Base-by-base conservation (phyloP, 2,329 filamentous ascomycete species). In the Penicillium frequentans region DNA sequence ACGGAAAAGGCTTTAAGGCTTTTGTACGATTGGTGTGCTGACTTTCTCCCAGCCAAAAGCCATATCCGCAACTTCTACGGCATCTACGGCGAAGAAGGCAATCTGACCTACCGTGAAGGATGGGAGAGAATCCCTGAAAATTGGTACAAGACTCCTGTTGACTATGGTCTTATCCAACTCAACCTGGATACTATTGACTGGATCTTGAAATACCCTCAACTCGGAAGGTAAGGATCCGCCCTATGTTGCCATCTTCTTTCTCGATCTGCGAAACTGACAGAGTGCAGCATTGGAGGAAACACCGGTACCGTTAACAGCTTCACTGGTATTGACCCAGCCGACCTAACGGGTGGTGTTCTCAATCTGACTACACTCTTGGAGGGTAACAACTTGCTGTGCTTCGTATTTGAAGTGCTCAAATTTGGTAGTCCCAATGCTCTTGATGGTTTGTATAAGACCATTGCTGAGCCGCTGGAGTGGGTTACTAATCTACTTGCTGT, bases 41-140 rank as follows among this genome's bases (percentile, higher is more conserved):
- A 63, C 61, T 26, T 23, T 52, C 19, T 31, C 44, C 19, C 60
- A 79, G 69, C 68, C 57, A 73, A 77, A 72, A 65, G 74, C 1
- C 71, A 72, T 1, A 70, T 84, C 51, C 75, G 74, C 52, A 76
- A 70, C 59, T 83, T 84, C 68, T 83, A 75, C 58, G 79, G 69
- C 11, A 75, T 84, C 14, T 73, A 76, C 11, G 74, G 75, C 23
- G 70, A 73, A 5, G 70, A 78, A 7, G 75, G 73, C 9, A 71
- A 74, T 42, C 64, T 80, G 39, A 73, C 72, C 4, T 78, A 82
- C 60, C 76, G 75, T 9, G 64, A 73, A 24, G 82, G 82, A n/a
- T 77, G 77, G 63, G 81, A 84, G 61, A 73, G 76, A 3, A 81
- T 84, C 43, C 82, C 82, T 0, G 73, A 77, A 24, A 83, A 84